Base-by-base conservation (phyloP, 176 grass and related monocot genomes). In the Carex parvula region DNA sequence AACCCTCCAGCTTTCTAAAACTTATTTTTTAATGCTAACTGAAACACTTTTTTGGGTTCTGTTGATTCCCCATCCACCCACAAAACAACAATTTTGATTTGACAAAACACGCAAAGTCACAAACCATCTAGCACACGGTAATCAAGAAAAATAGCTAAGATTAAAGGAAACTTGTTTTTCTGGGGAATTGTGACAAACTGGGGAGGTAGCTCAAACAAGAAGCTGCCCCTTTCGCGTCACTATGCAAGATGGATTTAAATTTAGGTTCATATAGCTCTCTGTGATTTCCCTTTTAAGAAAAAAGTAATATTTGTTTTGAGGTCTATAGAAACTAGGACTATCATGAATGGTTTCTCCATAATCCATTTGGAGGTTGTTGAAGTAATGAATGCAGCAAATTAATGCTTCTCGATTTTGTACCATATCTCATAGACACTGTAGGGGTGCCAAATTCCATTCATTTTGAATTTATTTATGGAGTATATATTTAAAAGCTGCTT, bases 301-400 rank as follows among this genome's bases (percentile, higher is more conserved):
- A 30, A 17, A 48, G 20, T 13, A 52, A 22, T 42, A 64, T 39
- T 63, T 55, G 4, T 8, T 21, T 50, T 66, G 44, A 82, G 48
- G 71, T 54, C 46, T 75, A 54, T 5, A 53, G 26, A 53, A 52
- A 53, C 71, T 75, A 66, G 59, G 33, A 46, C 65, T 24, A 41
- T 42, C 80, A 50, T 64, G 26, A 60, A 35, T n/a, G 8, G n/a
- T 62, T 68, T 30, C 41, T 30, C 26, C 14, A n/a, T n/a, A n/a
- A n/a, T n/a, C n/a, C n/a, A 83, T 83, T 63, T 82, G 3, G 42
- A 16, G 62, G 80, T 83, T 83, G 80, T 83, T 83, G 80, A 46
- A 68, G 35, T 30, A 83, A 67, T 83, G 37, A 83, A 83, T 83
- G 80, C 60, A 26, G 6, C 60, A 54, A 52, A 68, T 83, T 68